Base-by-base conservation (phyloP, 2,329 filamentous ascomycete genomes). In the Lecanicillium sp. region DNA sequence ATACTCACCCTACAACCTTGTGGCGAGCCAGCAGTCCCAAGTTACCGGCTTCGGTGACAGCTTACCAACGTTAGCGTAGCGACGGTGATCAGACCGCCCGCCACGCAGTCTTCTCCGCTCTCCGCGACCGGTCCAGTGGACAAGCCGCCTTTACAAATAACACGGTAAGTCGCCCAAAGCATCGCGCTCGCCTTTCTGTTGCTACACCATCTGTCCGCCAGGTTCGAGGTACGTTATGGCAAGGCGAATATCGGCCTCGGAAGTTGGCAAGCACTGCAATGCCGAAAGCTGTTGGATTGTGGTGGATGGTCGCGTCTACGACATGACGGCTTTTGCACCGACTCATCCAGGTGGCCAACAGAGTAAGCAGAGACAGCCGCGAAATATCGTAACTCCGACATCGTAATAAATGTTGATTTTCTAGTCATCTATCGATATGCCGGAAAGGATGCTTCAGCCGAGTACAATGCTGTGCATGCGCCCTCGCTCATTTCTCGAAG, bases 241-340 rank as follows among this genome's bases (percentile, higher is more conserved):
- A 8, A 56, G 24, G 14, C 24, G 61, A 12, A 41, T 77, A 17
- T 68, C 70, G 12, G 56, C 61, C 2, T 54, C 66, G 35, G 68
- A 79, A 50, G 62, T 81, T 49, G 66, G 67, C 1, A 58, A 58
- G 30, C 77, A 81, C 55, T 69, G 65, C 35, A 67, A 60, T 0
- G 61, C 66, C 1, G 63, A 70, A 12, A 72, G 80, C 56, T 69
- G 76, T 56, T 87, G 83, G 84, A 74, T 86, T 51, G 80, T 84
- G 19, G 74, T 87, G n/a, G 75, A 86, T 56, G 74, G 75, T 30
- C 70, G 75, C 49, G 81, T 86, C 33, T 86, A 82, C 68, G 80
- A 87, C 61, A 65, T 60, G 19, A 58, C 58, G 0, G 44, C 51
- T 10, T 60, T 60, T 26, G 57, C 57, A 1, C 51, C 54, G 1